Evolutionary conservation across 768 basidiomycete species (phyloP).

Genomic region (Pisolithus orientalis): DNA sequence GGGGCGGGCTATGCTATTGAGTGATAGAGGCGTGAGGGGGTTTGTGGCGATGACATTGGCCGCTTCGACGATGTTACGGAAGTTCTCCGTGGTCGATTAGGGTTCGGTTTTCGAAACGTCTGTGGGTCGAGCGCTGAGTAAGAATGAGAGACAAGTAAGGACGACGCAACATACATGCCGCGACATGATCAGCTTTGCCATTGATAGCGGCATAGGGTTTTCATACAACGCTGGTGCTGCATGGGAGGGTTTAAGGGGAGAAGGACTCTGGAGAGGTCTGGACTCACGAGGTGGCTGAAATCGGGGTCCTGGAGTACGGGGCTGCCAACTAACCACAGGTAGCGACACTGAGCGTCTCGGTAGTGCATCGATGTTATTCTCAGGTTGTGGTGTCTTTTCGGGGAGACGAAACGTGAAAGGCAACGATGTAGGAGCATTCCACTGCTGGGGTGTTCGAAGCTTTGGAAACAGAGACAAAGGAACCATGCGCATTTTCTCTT

Average conservation of each 20-base stretch:
- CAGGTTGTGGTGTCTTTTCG: slow-evolving; percentile 16
- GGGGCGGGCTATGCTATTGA: slow-evolving; percentile 23
- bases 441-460: slow-evolving; percentile 16
- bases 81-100: slow-evolving; percentile 18
- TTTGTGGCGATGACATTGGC: slow-evolving; percentile 25
- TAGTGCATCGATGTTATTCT: slow-evolving; percentile 3
- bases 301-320: slow-evolving; percentile 15
- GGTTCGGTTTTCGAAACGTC: slow-evolving; percentile 30
- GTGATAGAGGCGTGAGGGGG: slow-evolving; percentile 28
- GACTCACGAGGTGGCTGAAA: slow-evolving; percentile 29
- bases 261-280: not conserved
- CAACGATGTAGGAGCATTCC: slow-evolving; percentile 21
- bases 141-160: not conserved
- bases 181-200: slow-evolving; percentile 50
- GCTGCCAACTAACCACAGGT: slow-evolving; percentile 16
- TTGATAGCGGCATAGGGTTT: slow-evolving; percentile 37
- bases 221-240: slow-evolving; percentile 39
- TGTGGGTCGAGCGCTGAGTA: slow-evolving; percentile 7
- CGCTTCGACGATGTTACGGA: slow-evolving; percentile 15
- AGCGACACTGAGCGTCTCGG: slow-evolving; percentile 12
- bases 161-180: slow-evolving; percentile 35
- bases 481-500: slow-evolving; percentile 12
- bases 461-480: slow-evolving; percentile 2
- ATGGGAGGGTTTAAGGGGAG: not conserved
- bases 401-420: slow-evolving; percentile 17